Conservation (phyloP, 2,329 filamentous ascomycete genomes). For the Arthrobotrys iridis region DNA sequence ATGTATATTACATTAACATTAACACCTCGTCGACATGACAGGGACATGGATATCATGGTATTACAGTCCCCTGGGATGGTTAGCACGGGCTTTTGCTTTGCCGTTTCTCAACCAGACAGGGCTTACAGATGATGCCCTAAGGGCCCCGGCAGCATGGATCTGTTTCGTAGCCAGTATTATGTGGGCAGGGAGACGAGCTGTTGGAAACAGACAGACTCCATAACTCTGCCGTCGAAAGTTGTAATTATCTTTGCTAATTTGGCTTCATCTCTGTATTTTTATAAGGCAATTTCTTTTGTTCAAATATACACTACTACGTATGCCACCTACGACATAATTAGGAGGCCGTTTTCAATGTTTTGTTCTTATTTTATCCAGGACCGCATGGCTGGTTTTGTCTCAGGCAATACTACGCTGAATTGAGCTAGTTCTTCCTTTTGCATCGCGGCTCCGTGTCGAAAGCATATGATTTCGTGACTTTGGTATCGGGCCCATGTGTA, state of each 20-base stretch:
- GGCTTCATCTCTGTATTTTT: neutral
- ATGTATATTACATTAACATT: too few species aligned
- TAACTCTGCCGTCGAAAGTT: neutral
- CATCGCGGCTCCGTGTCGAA: neutral
- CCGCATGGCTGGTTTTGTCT: neutral
- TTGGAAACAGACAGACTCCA: neutral
- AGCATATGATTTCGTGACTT: neutral
- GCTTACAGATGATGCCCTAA: conserved; percentile 1
- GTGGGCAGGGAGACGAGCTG: conserved; percentile 14
- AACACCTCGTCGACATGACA: neutral
- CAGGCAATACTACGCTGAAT: neutral
- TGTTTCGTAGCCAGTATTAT: conserved; percentile 2
- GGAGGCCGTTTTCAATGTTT: too few species aligned
- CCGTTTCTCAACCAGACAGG: conserved; percentile 11
- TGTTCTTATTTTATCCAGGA: neutral
- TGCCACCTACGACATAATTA: too few species aligned
- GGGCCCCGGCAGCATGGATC: conserved; percentile 17
- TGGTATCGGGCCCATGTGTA: too few species aligned
- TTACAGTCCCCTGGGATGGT: conserved; percentile 13
- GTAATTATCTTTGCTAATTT: neutral
- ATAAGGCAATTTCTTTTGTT: neutral
- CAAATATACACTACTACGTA: neutral
- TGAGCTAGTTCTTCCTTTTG: conserved; percentile 1
- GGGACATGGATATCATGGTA: conserved; percentile 26
- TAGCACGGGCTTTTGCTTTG: conserved; percentile 9